Percentiles rank a stretch among this genome's conserved stretches.
Evolutionary conservation across 495 filamentous ascomycete genomes (phyloP).

Genomic region (Sabuloglossum arenarium): DNA sequence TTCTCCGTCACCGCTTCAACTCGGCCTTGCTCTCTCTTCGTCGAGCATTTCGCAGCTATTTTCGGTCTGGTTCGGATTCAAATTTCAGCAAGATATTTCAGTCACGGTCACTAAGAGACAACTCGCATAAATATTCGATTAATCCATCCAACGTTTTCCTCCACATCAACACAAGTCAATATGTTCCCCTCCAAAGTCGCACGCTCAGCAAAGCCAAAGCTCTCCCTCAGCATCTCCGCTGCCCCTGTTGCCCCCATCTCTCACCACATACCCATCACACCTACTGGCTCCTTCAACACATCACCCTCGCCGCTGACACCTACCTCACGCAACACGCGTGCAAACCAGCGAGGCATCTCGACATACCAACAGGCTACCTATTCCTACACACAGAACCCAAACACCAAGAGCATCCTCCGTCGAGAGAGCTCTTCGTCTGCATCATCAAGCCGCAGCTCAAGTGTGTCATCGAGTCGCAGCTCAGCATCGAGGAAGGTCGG

Average conservation of each 20-base stretch:
- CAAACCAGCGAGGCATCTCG: slow-evolving; percentile 2
- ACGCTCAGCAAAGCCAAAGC: slow-evolving; percentile 2
- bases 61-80: too few species aligned
- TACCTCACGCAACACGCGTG: slow-evolving; percentile 3
- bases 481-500: neutral
- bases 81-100: too few species aligned
- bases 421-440: neutral
- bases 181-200: slow-evolving; percentile 1
- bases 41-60: too few species aligned
- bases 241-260: neutral
- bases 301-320: neutral
- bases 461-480: neutral
- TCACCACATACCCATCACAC: neutral
- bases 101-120: neutral
- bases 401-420: slow-evolving; percentile 3
- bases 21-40: too few species aligned
- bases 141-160: neutral
- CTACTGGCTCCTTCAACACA: neutral
- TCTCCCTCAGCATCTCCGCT: slow-evolving; percentile 1
- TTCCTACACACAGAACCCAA: neutral
- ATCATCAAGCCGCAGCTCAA: neutral
- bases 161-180: neutral
- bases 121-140: neutral
- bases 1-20: too few species aligned
- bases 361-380: neutral